A percentile compares a stretch with the other conserved stretches of the same genome.
Conservation (phyloP, 1,284 basidiomycete genomes). For the Marasmius fiardii region DNA sequence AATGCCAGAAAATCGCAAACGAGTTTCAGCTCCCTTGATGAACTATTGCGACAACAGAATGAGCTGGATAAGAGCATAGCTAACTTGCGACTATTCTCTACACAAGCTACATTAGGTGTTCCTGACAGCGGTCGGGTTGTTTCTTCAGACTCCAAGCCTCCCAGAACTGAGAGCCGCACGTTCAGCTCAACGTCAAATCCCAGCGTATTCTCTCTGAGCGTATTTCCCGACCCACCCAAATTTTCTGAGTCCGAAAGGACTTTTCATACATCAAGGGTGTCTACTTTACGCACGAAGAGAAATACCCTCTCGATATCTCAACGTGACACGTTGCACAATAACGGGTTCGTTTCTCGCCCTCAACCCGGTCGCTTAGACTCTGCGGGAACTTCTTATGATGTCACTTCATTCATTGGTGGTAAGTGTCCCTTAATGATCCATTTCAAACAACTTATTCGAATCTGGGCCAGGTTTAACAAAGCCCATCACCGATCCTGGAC, state of each 20-base stretch:
- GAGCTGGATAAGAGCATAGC: conserved; percentile 67
- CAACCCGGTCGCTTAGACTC: conserved; percentile 32
- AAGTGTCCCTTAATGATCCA: conserved; percentile 19
- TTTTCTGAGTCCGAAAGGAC: conserved; percentile 16
- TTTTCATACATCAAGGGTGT: background rate
- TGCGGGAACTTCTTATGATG: conserved; percentile 60
- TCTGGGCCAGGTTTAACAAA: conserved; percentile 19
- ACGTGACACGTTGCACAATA: conserved; percentile 1
- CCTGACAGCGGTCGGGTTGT: conserved; percentile 9
- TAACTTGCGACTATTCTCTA: conserved; percentile 48
- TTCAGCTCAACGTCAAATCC: conserved; percentile 9
- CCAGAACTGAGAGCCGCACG: conserved; percentile 8
- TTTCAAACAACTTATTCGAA: background rate
- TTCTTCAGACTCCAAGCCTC: conserved; percentile 12
- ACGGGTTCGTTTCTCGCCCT: conserved; percentile 1
- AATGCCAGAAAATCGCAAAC: conserved; percentile 17
- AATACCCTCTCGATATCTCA: background rate
- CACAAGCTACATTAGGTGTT: conserved; percentile 16
- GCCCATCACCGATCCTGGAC: conserved; percentile 8
- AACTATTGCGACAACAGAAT: conserved; percentile 56
- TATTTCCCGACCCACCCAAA: conserved; percentile 63
- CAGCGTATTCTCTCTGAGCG: conserved; percentile 68
- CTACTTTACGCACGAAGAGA: conserved; percentile 5
- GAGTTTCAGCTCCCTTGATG: conserved; percentile 40
- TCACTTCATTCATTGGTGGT: conserved; percentile 76